Conservation (phyloP, 2,329 filamentous ascomycete genomes). For the Alternaria ethzedia region DNA sequence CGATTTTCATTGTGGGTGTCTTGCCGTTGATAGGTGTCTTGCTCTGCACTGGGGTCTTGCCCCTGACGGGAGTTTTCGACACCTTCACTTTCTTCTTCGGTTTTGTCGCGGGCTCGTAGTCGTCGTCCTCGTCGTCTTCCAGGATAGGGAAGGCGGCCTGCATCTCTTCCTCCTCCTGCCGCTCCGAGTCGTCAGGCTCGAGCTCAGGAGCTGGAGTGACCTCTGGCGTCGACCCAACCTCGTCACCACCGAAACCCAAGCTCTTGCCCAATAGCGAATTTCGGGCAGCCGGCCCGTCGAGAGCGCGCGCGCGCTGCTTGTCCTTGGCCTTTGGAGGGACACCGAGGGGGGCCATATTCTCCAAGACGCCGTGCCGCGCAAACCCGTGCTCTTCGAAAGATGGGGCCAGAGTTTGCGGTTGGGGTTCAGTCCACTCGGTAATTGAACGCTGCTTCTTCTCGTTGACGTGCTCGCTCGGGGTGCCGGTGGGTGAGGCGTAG, state of each 20-base stretch:
- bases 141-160: conserved; percentile 37
- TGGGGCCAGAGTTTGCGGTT: conserved; percentile 60
- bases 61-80: conserved; percentile 45
- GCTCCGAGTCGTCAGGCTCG: conserved; percentile 49
- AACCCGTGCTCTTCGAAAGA: conserved; percentile 82
- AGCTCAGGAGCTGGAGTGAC: conserved; percentile 50
- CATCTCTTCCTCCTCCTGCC: conserved; percentile 46
- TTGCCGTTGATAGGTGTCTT: conserved; percentile 40
- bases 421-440: conserved; percentile 64
- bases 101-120: conserved; percentile 50
- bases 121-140: conserved; percentile 56
- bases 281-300: conserved; percentile 45
- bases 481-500: conserved; percentile 38
- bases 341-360: conserved; percentile 84
- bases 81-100: conserved; percentile 41
- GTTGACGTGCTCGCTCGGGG: conserved; percentile 34
- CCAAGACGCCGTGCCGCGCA: conserved; percentile 75
- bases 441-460: conserved; percentile 48
- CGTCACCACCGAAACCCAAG: conserved; percentile 44
- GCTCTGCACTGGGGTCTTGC: conserved; percentile 39
- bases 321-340: conserved; percentile 69
- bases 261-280: conserved; percentile 53
- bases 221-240: conserved; percentile 56
- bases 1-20: conserved; percentile 35
- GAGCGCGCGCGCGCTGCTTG: conserved; percentile 60